Percentiles rank a stretch among this genome's conserved stretches.
These are phyloP conservation scores for Daedaleopsis nitida DNA, from an alignment of 768 basidiomycete species.

Conservation along the genomic window DNA sequence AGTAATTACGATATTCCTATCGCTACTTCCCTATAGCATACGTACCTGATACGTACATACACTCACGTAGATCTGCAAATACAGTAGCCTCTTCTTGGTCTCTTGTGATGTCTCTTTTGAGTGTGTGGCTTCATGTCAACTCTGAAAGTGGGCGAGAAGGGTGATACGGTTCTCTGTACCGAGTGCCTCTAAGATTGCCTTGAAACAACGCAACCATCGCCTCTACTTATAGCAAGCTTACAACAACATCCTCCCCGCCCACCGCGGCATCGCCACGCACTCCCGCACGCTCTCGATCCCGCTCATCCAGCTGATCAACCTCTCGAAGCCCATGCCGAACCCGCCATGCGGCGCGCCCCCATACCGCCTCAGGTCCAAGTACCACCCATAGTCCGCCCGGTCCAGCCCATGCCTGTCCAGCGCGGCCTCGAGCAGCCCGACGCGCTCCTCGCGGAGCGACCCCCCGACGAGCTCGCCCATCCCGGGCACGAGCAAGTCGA, in stretches of 20 bases:
- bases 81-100: not conserved
- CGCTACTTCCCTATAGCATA: not conserved
- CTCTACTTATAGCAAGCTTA: conserved; percentile 25
- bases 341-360: conserved; percentile 94
- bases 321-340: conserved; percentile 95
- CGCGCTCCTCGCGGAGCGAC: conserved; percentile 82
- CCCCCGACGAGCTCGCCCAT: conserved; percentile 93
- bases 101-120: not conserved
- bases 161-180: too few species aligned
- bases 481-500: conserved; percentile 88
- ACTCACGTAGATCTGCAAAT: not conserved
- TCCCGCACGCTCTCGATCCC: conserved; percentile 92
- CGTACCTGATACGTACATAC: conserved; percentile 4
- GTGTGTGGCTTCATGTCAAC: too few species aligned
- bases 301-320: conserved; percentile 83
- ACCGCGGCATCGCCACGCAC: conserved; percentile 89
- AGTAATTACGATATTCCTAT: not conserved
- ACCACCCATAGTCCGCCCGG: conserved; percentile 59
- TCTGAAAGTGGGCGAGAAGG: too few species aligned
- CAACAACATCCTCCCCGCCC: conserved; percentile 78
- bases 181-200: too few species aligned
- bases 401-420: conserved; percentile 53
- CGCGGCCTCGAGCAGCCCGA: conserved; percentile 48
- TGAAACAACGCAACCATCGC: not conserved
- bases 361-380: conserved; percentile 78